Percentiles rank a stretch among this genome's conserved stretches.
These are phyloP conservation scores for Dactylella cylindrospora DNA, from an alignment of 2,329 filamentous ascomycete species.

Conservation along the genomic window DNA sequence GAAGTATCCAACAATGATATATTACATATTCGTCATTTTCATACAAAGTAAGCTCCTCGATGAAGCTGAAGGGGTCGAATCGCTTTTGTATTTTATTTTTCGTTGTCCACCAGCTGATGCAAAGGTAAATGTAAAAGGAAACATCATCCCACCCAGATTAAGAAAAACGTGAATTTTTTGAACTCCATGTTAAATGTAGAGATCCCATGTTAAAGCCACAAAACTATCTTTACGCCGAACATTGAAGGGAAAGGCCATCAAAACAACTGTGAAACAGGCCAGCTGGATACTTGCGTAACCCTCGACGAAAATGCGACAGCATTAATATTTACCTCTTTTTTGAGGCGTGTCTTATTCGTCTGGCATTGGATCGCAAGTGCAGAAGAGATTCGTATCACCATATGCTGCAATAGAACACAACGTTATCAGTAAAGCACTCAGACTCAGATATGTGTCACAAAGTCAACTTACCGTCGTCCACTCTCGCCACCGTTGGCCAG, in stretches of 20 bases:
- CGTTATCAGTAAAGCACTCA: conserved; percentile 15
- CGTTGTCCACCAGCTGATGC: too few species aligned
- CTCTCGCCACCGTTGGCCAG: conserved; percentile 82
- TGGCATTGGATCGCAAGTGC: conserved; percentile 85
- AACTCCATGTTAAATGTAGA: conserved; percentile 45
- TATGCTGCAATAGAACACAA: conserved; percentile 61
- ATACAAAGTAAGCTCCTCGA: too few species aligned
- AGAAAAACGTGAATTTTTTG: conserved; percentile 14
- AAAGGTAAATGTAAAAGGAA: too few species aligned
- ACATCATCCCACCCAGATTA: too few species aligned
- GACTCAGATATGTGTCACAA: conserved; percentile 26
- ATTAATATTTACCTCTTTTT: conserved; percentile 46
- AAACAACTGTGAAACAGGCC: neutral
- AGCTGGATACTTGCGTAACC: too few species aligned
- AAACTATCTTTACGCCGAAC: conserved; percentile 15
- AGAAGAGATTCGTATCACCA: conserved; percentile 90
- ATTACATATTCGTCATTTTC: too few species aligned
- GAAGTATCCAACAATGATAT: too few species aligned
- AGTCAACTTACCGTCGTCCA: conserved; percentile 75
- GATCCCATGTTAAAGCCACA: conserved; percentile 38
- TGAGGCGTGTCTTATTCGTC: conserved; percentile 50
- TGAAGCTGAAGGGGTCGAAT: too few species aligned
- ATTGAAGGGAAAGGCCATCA: neutral
- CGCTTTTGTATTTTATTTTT: too few species aligned
- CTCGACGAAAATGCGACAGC: too few species aligned